A percentile compares a stretch with the other conserved stretches of the same genome.
These are phyloP conservation scores for Ceratocystis huliohia DNA, from an alignment of 2,329 filamentous ascomycete genomes.

Conservation along the genomic window DNA sequence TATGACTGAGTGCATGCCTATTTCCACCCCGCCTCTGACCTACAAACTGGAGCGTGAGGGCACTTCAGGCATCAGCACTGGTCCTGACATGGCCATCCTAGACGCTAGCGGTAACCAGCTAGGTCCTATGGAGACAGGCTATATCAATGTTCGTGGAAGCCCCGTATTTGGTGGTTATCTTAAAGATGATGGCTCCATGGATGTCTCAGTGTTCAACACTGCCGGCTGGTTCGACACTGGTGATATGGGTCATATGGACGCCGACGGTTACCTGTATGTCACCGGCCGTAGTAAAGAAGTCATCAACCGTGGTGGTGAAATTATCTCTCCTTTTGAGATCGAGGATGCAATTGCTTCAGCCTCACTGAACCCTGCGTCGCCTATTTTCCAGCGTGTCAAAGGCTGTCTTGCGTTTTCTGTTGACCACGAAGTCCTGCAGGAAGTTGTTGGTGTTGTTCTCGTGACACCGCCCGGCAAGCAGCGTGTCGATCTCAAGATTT, in stretches of 20 bases:
- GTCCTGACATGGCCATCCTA: conserved; percentile 40
- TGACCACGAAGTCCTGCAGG: conserved; percentile 40
- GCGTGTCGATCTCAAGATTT: conserved; percentile 35
- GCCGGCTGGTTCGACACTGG: conserved; percentile 44
- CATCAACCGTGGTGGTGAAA: conserved; percentile 45
- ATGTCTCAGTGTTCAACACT: conserved; percentile 35
- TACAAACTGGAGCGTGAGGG: conserved; percentile 40
- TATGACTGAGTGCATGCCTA: conserved; percentile 50
- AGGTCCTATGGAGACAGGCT: conserved; percentile 29
- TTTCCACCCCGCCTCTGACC: conserved; percentile 41
- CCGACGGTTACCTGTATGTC: conserved; percentile 40
- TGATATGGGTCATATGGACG: conserved; percentile 41
- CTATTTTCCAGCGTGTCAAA: conserved; percentile 35
- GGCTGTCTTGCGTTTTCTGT: conserved; percentile 43
- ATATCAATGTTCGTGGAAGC: conserved; percentile 39
- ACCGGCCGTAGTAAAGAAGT: conserved; percentile 45
- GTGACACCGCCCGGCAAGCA: conserved; percentile 35
- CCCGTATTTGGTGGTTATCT: conserved; percentile 42
- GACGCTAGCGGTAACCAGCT: conserved; percentile 29
- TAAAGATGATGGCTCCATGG: conserved; percentile 31
- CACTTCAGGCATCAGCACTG: conserved; percentile 40
- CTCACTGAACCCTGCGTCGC: conserved; percentile 31
- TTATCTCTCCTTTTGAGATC: conserved; percentile 48
- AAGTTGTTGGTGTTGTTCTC: conserved; percentile 42
- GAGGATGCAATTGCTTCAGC: conserved; percentile 42